A percentile compares a stretch with the other conserved stretches of the same genome.
phyloP scores from a whole-genome alignment of 805 yeast species.

The Teunomyces aglyptinius region DNA sequence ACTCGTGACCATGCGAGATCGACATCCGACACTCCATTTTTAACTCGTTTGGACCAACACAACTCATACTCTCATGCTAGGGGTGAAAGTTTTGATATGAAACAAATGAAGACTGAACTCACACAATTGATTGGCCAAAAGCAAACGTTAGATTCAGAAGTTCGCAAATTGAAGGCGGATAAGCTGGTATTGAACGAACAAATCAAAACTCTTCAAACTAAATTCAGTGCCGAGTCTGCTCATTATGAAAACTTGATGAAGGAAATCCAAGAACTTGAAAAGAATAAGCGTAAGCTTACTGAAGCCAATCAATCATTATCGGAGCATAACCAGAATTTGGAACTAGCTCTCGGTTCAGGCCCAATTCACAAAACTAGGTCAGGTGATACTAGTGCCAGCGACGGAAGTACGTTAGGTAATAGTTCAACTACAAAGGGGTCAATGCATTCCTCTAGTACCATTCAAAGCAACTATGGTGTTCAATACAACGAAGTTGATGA shows the following conservation, averaged over 20 bases:
- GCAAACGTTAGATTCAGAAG: constrained; percentile 23
- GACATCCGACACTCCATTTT: constrained; percentile 41
- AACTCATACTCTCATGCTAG: constrained; percentile 15
- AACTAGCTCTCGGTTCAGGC: constrained; percentile 5
- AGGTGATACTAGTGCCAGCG: constrained; percentile 1
- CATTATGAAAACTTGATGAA: constrained; percentile 42
- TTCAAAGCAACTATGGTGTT: constrained; percentile 7
- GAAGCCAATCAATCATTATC: constrained; percentile 23
- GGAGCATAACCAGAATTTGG: constrained; percentile 21
- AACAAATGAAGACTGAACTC: constrained; percentile 39
- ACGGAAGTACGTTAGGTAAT: background rate
- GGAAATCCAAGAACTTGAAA: constrained; percentile 52
- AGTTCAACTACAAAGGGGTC: background rate
- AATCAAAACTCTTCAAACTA: constrained; percentile 40
- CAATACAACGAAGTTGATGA: constrained; percentile 14
- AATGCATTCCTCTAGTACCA: background rate
- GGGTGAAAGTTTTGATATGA: constrained; percentile 31
- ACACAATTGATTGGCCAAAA: constrained; percentile 29
- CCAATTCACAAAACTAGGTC: constrained; percentile 4
- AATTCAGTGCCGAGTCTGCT: constrained; percentile 39
- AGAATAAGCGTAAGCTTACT: constrained; percentile 44
- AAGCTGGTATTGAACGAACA: constrained; percentile 28
- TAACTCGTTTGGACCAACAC: constrained; percentile 17
- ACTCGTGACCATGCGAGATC: constrained; percentile 38
- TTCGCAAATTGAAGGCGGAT: constrained; percentile 27